phyloP scores from a whole-genome alignment of 2,329 filamentous ascomycete species.

The Aspergillus sp. region DNA sequence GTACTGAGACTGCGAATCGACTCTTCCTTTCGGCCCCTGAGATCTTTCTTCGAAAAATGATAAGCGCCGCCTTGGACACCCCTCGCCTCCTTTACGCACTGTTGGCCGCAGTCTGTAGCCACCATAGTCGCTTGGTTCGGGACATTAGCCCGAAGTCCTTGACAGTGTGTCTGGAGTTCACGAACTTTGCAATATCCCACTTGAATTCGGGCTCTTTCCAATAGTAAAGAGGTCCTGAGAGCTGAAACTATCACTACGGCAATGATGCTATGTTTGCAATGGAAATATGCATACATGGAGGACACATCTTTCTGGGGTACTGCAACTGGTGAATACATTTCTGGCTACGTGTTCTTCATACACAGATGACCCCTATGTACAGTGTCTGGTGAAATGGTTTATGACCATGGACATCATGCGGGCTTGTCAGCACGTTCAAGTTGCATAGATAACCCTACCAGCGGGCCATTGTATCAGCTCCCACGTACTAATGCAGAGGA shows the following conservation, averaged over 20 bases:
- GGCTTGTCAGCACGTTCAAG: conserved; percentile 12
- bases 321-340: conserved; percentile 15
- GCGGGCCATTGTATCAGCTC: too few relatives aligned
- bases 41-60: conserved; percentile 18
- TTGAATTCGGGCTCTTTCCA: conserved; percentile 13
- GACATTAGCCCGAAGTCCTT: conserved; percentile 8
- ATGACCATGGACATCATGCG: conserved; percentile 22
- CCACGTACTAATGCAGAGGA: not conserved
- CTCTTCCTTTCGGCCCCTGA: conserved; percentile 22
- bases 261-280: conserved; percentile 28
- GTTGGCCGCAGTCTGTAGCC: conserved; percentile 21
- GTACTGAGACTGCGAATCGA: conserved; percentile 18
- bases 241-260: conserved; percentile 21
- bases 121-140: conserved; percentile 20
- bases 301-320: conserved; percentile 20
- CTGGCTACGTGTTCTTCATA: conserved; percentile 1
- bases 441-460: too few relatives aligned
- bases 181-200: conserved; percentile 19
- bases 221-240: conserved; percentile 9
- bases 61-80: conserved; percentile 17
- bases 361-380: conserved; percentile 12
- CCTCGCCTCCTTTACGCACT: conserved; percentile 23
- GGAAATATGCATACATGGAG: conserved; percentile 22
- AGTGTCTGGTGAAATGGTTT: conserved; percentile 25
- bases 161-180: conserved; percentile 19